phyloP scores from a whole-genome alignment of 148 eudicot genomes.

The Drosera capensis region DNA sequence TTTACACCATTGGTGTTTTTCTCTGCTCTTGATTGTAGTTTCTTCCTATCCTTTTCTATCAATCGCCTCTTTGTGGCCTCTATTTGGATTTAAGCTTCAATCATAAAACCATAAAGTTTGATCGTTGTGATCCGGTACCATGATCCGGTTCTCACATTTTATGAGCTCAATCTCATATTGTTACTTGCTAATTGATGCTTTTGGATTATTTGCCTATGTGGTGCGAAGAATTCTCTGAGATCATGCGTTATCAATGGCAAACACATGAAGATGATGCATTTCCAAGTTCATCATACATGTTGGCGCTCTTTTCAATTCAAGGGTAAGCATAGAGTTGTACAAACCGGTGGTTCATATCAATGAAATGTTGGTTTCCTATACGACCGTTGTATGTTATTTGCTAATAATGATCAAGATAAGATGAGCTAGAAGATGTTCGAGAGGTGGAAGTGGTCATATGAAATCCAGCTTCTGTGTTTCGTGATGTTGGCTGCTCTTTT shows the following conservation, averaged over 20 bases:
- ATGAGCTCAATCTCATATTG: slow-evolving; percentile 16
- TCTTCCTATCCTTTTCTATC: too few relatives aligned
- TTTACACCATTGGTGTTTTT: too few relatives aligned
- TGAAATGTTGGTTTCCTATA: slow-evolving; percentile 1
- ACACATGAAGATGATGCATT: neutral
- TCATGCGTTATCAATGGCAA: neutral
- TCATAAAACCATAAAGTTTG: too few relatives aligned
- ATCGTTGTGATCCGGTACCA: too few relatives aligned
- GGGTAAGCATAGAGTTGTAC: too few relatives aligned
- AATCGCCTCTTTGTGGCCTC: too few relatives aligned
- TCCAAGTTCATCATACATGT: too few relatives aligned
- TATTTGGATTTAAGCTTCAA: too few relatives aligned
- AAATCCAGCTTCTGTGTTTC: slow-evolving; percentile 30
- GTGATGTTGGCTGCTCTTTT: slow-evolving; percentile 32
- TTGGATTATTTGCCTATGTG: slow-evolving; percentile 13
- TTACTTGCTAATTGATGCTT: slow-evolving; percentile 10
- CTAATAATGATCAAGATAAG: slow-evolving; percentile 11
- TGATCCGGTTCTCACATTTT: slow-evolving; percentile 17
- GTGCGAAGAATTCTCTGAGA: slow-evolving; percentile 11
- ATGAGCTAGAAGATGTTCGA: slow-evolving; percentile 32
- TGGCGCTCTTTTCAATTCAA: too few relatives aligned
- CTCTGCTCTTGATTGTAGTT: too few relatives aligned
- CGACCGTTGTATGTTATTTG: slow-evolving; percentile 10
- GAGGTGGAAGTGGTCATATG: slow-evolving; percentile 38
- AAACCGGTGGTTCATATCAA: neutral